Evolutionary conservation across 345 rosid species (phyloP), one percentile per base, ranked within the genome.

Genomic region (Populus deltoides): DNA sequence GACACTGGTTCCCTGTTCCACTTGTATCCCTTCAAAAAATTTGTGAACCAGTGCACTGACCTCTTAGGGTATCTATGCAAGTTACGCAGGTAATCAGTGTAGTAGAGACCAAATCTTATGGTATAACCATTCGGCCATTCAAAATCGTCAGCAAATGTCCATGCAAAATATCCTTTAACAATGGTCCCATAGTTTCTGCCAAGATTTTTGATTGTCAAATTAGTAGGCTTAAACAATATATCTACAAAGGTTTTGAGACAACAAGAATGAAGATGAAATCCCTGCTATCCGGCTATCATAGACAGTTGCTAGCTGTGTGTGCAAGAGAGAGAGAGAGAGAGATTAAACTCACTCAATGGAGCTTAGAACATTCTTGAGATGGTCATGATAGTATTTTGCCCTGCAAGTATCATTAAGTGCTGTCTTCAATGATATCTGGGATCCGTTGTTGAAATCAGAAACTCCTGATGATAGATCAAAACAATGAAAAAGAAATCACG

Each of bases 91-190:
- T 27, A 51, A 36, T 77, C 74, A 1, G 70, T 38, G 29, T 9
- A 68, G 67, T 77, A 77, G 27, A 77, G 65, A 13, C 74, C 79
- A 68, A 77, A 68, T 57, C 79, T 77, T 36, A 69, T 8, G 39
- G 68, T 55, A 59, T 77, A 77, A 8, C 79, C 79, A 22, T 12
- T 55, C 2, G 66, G 2, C 79, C 79, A 77, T 38, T 77, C 79
- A 38, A 69, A 77, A 27, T 77, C 49, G 16, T 77, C 74, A 0
- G 59, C 35, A 22, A 68, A 51, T 15, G 66, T 20, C 74, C 79
- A 68, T 33, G 38, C 55, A 16, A 51, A 66, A 62, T 55, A 77
- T 38, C 61, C 74, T 51, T 69, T 77, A n/a, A 68, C 55, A 35
- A 53, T 70, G 47, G 38, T 11, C 8, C 79, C 66, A 38, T 76